These are phyloP conservation scores for Drechslerella stenobrocha DNA, from an alignment of 2,329 filamentous ascomycete species.

Conservation along the genomic window DNA sequence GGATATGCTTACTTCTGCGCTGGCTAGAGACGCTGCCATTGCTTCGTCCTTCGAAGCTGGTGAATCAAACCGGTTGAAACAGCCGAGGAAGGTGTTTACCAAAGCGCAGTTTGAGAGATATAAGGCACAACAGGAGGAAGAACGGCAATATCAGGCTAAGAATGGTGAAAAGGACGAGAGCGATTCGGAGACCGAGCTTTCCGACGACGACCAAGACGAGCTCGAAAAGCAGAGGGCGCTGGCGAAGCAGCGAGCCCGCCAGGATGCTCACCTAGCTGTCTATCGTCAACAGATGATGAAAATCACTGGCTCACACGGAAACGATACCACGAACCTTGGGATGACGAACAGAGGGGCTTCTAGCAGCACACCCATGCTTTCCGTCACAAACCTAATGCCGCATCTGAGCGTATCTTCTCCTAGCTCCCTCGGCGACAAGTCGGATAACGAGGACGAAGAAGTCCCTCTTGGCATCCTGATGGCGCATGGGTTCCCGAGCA, in stretches of 20 bases:
- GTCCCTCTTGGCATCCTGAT: constrained; percentile 82
- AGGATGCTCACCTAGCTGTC: constrained; percentile 85
- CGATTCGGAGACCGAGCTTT: constrained; percentile 61
- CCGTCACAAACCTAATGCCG: constrained; percentile 53
- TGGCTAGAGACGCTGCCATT: constrained; percentile 58
- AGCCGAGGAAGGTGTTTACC: constrained; percentile 81
- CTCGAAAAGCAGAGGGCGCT: constrained; percentile 72
- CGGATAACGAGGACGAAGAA: constrained; percentile 77
- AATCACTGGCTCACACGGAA: constrained; percentile 68
- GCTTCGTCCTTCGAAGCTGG: constrained; percentile 58
- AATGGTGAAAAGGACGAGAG: constrained; percentile 56
- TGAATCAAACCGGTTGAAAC: constrained; percentile 53
- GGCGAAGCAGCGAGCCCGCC: constrained; percentile 77
- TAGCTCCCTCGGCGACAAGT: constrained; percentile 51
- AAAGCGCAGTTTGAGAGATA: constrained; percentile 83
- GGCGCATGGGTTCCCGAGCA: constrained; percentile 83
- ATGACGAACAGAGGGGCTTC: constrained; percentile 54
- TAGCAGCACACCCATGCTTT: constrained; percentile 56
- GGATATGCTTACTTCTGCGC: constrained; percentile 54
- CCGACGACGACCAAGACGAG: constrained; percentile 66
- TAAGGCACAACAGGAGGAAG: constrained; percentile 69
- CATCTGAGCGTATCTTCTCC: constrained; percentile 51
- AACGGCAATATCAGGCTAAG: constrained; percentile 60
- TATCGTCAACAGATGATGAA: constrained; percentile 98
- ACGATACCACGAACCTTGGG: constrained; percentile 50